These are phyloP conservation scores for Cadophora luteo-olivacea DNA, from an alignment of 2,329 filamentous ascomycete genomes.

Conservation along the genomic window DNA sequence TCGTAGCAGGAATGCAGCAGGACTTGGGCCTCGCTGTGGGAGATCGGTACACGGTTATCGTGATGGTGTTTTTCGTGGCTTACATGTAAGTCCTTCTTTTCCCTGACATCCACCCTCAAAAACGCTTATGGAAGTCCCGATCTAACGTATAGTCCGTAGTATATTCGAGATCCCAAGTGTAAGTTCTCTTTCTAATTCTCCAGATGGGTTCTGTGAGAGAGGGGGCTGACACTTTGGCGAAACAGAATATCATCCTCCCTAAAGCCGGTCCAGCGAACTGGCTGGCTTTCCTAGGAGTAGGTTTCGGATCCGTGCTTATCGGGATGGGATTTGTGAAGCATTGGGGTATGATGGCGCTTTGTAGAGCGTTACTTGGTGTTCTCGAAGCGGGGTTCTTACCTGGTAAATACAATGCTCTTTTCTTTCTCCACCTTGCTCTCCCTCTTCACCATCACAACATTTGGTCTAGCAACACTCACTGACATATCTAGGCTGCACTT, in stretches of 20 bases:
- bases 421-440: no score
- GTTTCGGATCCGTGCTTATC: slow-evolving; percentile 18
- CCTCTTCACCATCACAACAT: not conserved
- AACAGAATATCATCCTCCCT: slow-evolving; percentile 17
- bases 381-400: slow-evolving; percentile 36
- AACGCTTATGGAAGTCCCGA: no score
- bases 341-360: slow-evolving; percentile 31
- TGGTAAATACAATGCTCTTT: not conserved
- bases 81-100: slow-evolving; percentile 9
- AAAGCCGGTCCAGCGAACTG: slow-evolving; percentile 20
- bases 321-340: slow-evolving; percentile 43
- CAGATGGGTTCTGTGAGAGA: no score
- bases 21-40: slow-evolving; percentile 13
- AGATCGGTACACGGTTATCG: slow-evolving; percentile 15
- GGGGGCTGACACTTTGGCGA: no score
- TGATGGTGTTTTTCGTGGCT: slow-evolving; percentile 19
- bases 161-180: slow-evolving; percentile 21
- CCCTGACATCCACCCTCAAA: no score
- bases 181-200: not conserved
- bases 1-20: slow-evolving; percentile 62
- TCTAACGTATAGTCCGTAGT: not conserved
- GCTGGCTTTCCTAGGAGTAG: slow-evolving; percentile 19
- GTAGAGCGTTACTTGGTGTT: slow-evolving; percentile 32
- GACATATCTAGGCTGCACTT: slow-evolving; percentile 10
- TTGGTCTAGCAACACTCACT: not conserved